Evolutionary conservation across 306 rosid genomes (phyloP), one percentile per base, ranked within the genome.

Genomic region (Lagenaria siceraria): DNA sequence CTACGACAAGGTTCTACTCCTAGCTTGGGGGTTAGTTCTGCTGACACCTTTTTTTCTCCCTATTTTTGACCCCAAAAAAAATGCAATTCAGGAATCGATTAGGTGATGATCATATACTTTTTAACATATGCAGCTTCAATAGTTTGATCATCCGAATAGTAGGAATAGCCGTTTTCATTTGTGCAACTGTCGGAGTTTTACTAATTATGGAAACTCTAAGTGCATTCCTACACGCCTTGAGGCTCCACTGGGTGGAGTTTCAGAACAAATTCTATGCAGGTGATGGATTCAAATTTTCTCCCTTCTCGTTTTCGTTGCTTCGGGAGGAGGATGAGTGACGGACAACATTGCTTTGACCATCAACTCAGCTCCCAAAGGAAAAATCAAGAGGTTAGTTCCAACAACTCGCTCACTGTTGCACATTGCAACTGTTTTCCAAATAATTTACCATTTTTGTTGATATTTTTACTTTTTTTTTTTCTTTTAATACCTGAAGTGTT

Each of bases 171-270:
- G 86, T 92, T 65, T 92, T 90, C 27, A 22, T 90, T 69, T 79
- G 82, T 46, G 93, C 96, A 15, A 92, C 97, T 9, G 92, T 87
- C 35, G 97, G 93, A 40, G 97, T 90, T 49, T 66, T 92, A 52
- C 88, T 90, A 70, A 80, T 89, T 79, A 90, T 92, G 97, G 93
- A 92, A 86, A 90, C 92, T 51, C 84, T 88, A 10, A 90, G 97
- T 80, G 96, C 97, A 68, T 92, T 92, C 86, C 88, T 90, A 78
- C 97, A 90, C 80, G 96, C 97, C 59, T 82, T 92, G 88, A 85
- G 97, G 80, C 92, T 90, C 82, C 96, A 88, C 79, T 92, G 96
- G 97, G 92, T 90, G 54, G 96, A 92, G 84, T 92, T 90, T 75
- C 92, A 86, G 79, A 86, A 86, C 87, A 92, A 90, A 82, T 92